Conservation (phyloP, 805 yeast genomes). For the Schizosaccharomyces lindneri region DNA sequence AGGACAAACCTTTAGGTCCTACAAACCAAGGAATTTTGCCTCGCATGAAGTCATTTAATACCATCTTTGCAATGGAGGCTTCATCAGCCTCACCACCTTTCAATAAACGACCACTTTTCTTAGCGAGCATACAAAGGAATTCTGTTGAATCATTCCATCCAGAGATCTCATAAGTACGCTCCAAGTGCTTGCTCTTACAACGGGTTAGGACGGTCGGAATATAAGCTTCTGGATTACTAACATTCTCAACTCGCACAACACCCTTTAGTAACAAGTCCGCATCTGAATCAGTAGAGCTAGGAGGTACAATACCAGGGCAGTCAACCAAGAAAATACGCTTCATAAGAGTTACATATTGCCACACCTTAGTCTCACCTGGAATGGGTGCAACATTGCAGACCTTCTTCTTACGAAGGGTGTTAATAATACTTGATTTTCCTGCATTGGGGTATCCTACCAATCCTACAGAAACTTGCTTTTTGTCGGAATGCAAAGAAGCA, state of each 20-base stretch:
- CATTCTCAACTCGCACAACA: conserved; percentile 96
- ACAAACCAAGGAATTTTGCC: conserved; percentile 97
- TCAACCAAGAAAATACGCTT: conserved; percentile 84
- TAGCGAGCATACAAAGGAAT: conserved; percentile 71
- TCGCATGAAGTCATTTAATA: conserved; percentile 81
- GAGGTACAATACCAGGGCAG: conserved; percentile 98
- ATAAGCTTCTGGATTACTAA: conserved; percentile 81
- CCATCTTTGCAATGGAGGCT: conserved; percentile 68
- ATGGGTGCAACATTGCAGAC: conserved; percentile 95
- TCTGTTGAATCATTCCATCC: conserved; percentile 65
- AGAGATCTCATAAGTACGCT: conserved; percentile 78
- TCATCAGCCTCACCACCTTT: conserved; percentile 98
- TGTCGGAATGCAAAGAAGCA: conserved; percentile 67
- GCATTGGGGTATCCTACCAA: conserved; percentile 94
- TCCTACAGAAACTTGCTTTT: conserved; percentile 91
- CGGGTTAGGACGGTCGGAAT: conserved; percentile 66
- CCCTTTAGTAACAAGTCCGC: conserved; percentile 86
- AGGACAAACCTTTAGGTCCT: not conserved
- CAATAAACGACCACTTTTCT: conserved; percentile 74
- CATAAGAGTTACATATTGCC: conserved; percentile 97
- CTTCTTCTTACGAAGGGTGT: conserved; percentile 79
- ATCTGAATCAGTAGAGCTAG: conserved; percentile 67
- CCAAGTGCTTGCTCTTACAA: conserved; percentile 73
- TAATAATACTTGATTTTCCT: conserved; percentile 91
- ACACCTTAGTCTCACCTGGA: conserved; percentile 96